phyloP scores from a whole-genome alignment of 2,329 filamentous ascomycete species.

The Arthrobotrys entomopaga region DNA sequence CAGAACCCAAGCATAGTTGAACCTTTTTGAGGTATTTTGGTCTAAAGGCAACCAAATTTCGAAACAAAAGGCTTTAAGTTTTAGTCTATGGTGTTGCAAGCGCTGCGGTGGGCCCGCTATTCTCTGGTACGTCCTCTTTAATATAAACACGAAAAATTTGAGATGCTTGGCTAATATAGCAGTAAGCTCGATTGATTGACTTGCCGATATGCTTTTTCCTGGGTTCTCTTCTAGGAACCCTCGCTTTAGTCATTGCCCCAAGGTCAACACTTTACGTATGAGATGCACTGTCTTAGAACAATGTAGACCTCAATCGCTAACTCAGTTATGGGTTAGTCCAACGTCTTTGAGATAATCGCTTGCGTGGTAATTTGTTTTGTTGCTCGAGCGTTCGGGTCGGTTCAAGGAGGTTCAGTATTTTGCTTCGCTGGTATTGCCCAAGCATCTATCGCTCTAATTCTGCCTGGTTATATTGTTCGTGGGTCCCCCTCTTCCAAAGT shows the following conservation, averaged over 20 bases:
- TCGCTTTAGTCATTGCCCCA: conserved; percentile 79
- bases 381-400: conserved; percentile 75
- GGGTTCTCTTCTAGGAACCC: conserved; percentile 76
- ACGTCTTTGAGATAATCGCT: conserved; percentile 73
- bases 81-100: conserved; percentile 79
- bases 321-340: conserved; percentile 62
- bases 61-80: conserved; percentile 64
- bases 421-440: conserved; percentile 78
- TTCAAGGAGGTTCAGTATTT: conserved; percentile 69
- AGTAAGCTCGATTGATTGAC: conserved; percentile 76
- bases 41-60: not conserved
- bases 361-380: conserved; percentile 75
- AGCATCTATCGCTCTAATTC: conserved; percentile 78
- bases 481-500: conserved; percentile 19
- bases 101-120: conserved; percentile 79
- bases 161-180: too few relatives aligned
- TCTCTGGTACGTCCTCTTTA: conserved; percentile 66
- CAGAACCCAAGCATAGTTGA: not conserved
- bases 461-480: conserved; percentile 74
- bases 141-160: too few relatives aligned
- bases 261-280: conserved; percentile 75
- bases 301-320: not conserved
- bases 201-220: conserved; percentile 80
- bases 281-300: conserved; percentile 63
- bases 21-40: not conserved